Conservation (phyloP, 192 early-diverging fungal species). For the Coemansia sp. region DNA sequence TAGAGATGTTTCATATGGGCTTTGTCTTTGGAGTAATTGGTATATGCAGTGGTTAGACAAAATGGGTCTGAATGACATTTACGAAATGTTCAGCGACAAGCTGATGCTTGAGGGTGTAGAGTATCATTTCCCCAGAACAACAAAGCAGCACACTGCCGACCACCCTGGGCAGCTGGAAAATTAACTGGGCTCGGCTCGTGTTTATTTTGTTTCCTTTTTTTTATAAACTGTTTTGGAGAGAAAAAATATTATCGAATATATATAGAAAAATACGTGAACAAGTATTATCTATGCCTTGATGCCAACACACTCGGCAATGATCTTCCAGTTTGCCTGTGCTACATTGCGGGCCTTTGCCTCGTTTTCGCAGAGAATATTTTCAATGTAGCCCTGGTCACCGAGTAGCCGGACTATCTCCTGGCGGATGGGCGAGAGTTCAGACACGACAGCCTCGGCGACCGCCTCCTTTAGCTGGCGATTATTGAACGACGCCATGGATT, state of each 20-base stretch:
- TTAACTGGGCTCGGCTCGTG: background rate
- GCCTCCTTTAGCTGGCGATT: constrained; percentile 74
- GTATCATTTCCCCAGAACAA: background rate
- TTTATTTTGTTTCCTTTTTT: background rate
- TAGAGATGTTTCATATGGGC: background rate
- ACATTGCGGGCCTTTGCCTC: constrained; percentile 63
- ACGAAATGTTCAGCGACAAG: background rate
- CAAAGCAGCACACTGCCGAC: background rate
- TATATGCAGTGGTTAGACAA: background rate
- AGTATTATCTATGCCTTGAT: background rate
- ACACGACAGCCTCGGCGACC: constrained; percentile 66
- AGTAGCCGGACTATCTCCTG: constrained; percentile 61
- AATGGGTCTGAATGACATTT: background rate
- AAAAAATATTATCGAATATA: background rate
- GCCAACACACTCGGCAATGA: constrained; percentile 37
- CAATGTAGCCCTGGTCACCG: constrained; percentile 62
- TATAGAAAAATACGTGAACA: background rate
- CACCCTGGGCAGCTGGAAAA: background rate
- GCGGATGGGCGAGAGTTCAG: constrained; percentile 66
- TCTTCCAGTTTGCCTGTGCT: constrained; percentile 59
- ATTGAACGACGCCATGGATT: constrained; percentile 46
- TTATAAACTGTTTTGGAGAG: too few relatives aligned
- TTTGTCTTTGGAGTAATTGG: background rate
- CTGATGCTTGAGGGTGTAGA: background rate
- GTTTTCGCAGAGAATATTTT: constrained; percentile 63